Conservation (phyloP, 345 rosid genomes). For the Noccaea bulbosa region DNA sequence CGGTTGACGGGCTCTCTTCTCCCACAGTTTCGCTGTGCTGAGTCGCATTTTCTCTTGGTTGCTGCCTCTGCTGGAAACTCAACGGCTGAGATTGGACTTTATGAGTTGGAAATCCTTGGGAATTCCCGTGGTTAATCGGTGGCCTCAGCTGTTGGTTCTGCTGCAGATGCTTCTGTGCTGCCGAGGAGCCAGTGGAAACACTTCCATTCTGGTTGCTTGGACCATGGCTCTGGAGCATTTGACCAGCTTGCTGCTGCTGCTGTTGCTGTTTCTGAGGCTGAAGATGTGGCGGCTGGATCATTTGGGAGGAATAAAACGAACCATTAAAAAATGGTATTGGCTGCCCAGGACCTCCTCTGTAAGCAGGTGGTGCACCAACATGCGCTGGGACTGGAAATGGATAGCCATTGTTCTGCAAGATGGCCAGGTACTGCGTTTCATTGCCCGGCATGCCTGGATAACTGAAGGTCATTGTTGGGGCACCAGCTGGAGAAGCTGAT, state of each 20-base stretch:
- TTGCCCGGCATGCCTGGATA: slow-evolving; percentile 77
- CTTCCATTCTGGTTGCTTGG: slow-evolving; percentile 57
- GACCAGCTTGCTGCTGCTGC: slow-evolving; percentile 60
- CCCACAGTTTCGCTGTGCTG: slow-evolving; percentile 71
- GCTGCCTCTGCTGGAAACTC: slow-evolving; percentile 67
- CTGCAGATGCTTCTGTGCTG: slow-evolving; percentile 81
- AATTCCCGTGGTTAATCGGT: slow-evolving; percentile 47
- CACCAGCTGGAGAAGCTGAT: slow-evolving; percentile 61
- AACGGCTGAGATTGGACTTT: slow-evolving; percentile 63
- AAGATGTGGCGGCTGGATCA: slow-evolving; percentile 78
- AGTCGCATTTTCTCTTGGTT: slow-evolving; percentile 58
- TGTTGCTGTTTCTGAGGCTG: slow-evolving; percentile 63
- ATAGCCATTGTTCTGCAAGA: slow-evolving; percentile 80
- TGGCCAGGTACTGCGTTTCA: slow-evolving; percentile 90
- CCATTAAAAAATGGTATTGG: slow-evolving; percentile 83
- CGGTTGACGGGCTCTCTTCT: slow-evolving; percentile 84
- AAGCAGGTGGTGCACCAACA: slow-evolving; percentile 73
- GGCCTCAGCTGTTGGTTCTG: slow-evolving; percentile 78
- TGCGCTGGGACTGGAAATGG: slow-evolving; percentile 89
- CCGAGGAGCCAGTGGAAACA: slow-evolving; percentile 72
- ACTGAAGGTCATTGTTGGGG: slow-evolving; percentile 79
- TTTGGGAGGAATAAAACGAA: slow-evolving; percentile 86
- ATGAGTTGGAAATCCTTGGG: slow-evolving; percentile 69
- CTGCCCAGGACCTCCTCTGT: slow-evolving; percentile 75
- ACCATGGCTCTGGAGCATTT: slow-evolving; percentile 63